Evolutionary conservation across 129 eudicot genomes (phyloP), one percentile per base, ranked within the genome.

Genomic region (Erigeron canadensis): DNA sequence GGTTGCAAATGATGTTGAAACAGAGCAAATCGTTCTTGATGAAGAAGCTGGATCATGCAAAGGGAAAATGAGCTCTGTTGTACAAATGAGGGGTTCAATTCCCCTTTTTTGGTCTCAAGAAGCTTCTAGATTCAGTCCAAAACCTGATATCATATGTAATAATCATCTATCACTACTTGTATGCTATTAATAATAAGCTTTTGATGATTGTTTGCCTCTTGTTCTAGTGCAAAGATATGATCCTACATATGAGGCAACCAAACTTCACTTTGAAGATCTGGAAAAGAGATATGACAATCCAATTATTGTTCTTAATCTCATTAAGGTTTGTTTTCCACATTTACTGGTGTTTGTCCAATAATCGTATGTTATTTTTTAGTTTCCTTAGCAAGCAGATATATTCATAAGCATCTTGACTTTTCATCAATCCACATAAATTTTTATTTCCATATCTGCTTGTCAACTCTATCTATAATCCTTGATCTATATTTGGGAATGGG

Each of bases 71-170:
- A 94, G 96, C 75, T 90, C 99, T 63, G 97, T 94, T 75, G 96
- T 94, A 51, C 99, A 94, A 80, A 90, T 94, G 97, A 83, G 99
- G 84, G 99, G 99, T 62, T 94, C 99, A 73, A 94, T 94, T 64
- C 99, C 99, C 62, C 97, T 94, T 69, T 87, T 94, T 74, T 94
- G 99, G 99, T 90, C 99, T 6, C 99, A 94, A 83, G 99, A 94
- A 85, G 94, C 97, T 75, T 94, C 99, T 16, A 80, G 96, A 84
- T 87, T 90, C 71, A 94, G 96, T 79, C 99, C 97, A 13, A 94
- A 90, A 72, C 97, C 99, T 65, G 99, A 94, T 83, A 94, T 94
- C 40, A 82, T 87, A 42, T 77, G 99, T 94, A 87, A 85, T 87
- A 67, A 61, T 53, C 54, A 47, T 51, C 8, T 62, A 38, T 72